Base-by-base conservation (phyloP, 805 yeast genomes). In the Torulaspora quercuum region DNA sequence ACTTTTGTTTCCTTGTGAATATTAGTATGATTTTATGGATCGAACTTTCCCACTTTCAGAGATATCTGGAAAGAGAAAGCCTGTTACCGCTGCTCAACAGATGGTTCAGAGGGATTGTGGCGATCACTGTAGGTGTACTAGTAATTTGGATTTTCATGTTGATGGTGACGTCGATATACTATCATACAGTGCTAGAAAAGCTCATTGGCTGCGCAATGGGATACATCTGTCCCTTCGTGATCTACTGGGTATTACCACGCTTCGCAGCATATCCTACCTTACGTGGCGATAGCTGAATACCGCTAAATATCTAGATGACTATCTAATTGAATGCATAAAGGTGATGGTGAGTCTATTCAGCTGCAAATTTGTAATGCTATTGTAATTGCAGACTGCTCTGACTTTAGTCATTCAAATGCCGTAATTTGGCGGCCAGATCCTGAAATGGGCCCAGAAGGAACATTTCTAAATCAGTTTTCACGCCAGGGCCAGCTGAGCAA, bases 101-200 rank as follows among this genome's bases (percentile, higher is more conserved):
- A n/a, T 34, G 35, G 33, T 27, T 34, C 20, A 39, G 29, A 20
- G 26, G 32, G 10, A 38, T 41, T 2, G 12, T 51, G 11, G 25
- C 11, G 2, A 12, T 23, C 3, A 33, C 41, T 3, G 5, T 53
- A 1, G 8, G 34, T 6, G 45, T 53, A 1, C 43, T 68, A 11
- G n/a, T 37, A 3, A 41, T 58, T 3, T 86, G 90, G 80, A 77
- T 82, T 77, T 30, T 44, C 11, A 35, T 67, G 24, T 65, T 88
- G 20, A 61, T 80, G 12, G 76, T 86, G 69, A 90, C 97, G 1
- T 73, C 88, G 31, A 65, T 81, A 9, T 84, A 85, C 57, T 90
- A 88, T 68, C 97, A 90, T 61, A 78, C 92, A 1, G 53, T 82
- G 7, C 37, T 62, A 2, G 97, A 90, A 55, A 88, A 88, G 53